Conservation (phyloP, 2,329 filamentous ascomycete genomes). For the Ascochyta lentis region DNA sequence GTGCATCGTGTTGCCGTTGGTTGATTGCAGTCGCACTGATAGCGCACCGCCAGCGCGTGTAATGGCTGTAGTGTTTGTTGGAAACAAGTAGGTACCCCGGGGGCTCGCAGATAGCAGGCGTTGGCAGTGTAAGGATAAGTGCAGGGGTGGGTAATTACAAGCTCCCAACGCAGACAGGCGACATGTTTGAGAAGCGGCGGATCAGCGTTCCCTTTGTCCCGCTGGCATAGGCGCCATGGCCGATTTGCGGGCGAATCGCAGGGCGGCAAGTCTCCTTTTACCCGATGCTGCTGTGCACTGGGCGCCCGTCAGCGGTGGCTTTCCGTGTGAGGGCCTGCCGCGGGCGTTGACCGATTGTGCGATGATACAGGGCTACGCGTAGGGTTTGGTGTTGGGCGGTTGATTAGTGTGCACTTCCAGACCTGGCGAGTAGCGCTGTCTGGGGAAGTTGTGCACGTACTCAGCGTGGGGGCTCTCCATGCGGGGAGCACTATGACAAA, state of each 20-base stretch:
- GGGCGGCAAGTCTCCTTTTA: slow-evolving; percentile 38
- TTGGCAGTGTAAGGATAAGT: slow-evolving; percentile 3
- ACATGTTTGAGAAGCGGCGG: slow-evolving; percentile 20
- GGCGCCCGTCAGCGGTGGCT: slow-evolving; percentile 28
- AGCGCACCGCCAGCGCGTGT: neutral
- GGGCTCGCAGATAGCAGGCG: neutral
- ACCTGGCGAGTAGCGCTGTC: neutral
- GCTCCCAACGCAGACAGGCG: slow-evolving; percentile 3
- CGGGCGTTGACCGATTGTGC: neutral
- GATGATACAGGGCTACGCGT: neutral
- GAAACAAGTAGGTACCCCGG: slow-evolving; percentile 4
- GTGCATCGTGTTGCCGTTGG: neutral
- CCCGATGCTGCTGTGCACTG: slow-evolving; percentile 28
- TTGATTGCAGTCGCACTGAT: neutral
- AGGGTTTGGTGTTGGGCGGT: slow-evolving; percentile 1
- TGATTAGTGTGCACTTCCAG: slow-evolving; percentile 4
- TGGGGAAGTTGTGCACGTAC: slow-evolving; percentile 15
- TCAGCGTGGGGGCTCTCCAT: slow-evolving; percentile 4
- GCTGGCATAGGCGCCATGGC: slow-evolving; percentile 17
- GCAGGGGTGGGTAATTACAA: slow-evolving; percentile 15
- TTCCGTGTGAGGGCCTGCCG: slow-evolving; percentile 15
- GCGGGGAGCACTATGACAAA: slow-evolving; percentile 5
- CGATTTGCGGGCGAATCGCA: slow-evolving; percentile 36
- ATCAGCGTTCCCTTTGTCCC: slow-evolving; percentile 30
- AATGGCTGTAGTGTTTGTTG: neutral